A percentile compares a stretch with the other conserved stretches of the same genome.
phyloP scores from a whole-genome alignment of 306 rosid species.

The Medicago lupulina region DNA sequence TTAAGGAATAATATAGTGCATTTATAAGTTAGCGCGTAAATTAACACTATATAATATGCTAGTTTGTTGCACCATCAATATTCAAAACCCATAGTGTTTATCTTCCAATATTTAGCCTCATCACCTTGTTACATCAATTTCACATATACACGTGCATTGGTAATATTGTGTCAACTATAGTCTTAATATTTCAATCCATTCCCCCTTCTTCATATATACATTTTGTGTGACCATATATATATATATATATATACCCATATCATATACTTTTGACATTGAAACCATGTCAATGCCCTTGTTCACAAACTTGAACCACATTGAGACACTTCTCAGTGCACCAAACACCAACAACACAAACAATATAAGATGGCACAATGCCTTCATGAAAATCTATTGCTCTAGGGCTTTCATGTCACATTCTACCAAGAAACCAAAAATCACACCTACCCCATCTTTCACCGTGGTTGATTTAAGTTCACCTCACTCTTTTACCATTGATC shows the following conservation, averaged over 20 bases:
- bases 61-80: too few species aligned
- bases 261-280: background rate
- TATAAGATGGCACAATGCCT: slow-evolving; percentile 61
- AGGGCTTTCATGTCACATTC: slow-evolving; percentile 46
- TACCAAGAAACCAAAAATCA: background rate
- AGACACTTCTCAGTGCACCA: slow-evolving; percentile 19
- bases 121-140: too few species aligned
- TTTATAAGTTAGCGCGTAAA: too few species aligned
- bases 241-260: too few species aligned
- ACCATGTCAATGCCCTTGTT: slow-evolving; percentile 34
- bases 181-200: background rate
- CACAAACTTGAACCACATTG: slow-evolving; percentile 17
- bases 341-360: slow-evolving; percentile 14
- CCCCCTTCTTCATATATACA: background rate
- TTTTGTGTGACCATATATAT: background rate
- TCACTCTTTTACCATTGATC: slow-evolving; percentile 35
- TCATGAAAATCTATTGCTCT: slow-evolving; percentile 57
- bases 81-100: background rate
- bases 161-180: background rate
- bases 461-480: slow-evolving; percentile 25
- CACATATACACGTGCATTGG: background rate
- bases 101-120: background rate
- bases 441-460: slow-evolving; percentile 33
- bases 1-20: too few species aligned
- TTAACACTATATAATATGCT: too few species aligned